Evolutionary conservation across 345 rosid species (phyloP).

Genomic region (Crucihimalaya himalaica): DNA sequence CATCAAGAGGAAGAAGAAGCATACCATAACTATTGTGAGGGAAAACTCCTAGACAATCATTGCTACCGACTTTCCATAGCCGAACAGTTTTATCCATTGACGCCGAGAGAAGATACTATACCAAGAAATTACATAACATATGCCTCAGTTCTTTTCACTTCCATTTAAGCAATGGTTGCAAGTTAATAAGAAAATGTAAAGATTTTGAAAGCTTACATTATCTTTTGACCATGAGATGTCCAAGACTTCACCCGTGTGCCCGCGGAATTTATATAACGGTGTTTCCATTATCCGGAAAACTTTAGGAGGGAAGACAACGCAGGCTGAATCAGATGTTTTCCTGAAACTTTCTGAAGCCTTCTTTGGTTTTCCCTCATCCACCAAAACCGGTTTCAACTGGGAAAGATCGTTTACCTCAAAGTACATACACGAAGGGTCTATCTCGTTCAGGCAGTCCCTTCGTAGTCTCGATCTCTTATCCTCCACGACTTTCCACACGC

Average conservation of each 20-base stretch:
- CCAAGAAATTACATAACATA: constrained; percentile 30
- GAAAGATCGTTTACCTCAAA: constrained; percentile 67
- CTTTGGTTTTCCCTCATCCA: constrained; percentile 53
- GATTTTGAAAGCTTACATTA: constrained; percentile 54
- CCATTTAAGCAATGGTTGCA: constrained; percentile 9
- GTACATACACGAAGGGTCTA: constrained; percentile 71
- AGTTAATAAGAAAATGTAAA: background rate
- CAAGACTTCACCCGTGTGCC: constrained; percentile 69
- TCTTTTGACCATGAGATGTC: constrained; percentile 80
- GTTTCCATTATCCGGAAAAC: constrained; percentile 72
- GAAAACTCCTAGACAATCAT: constrained; percentile 63
- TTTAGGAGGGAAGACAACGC: constrained; percentile 70
- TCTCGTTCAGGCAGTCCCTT: constrained; percentile 53
- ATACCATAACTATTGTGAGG: constrained; percentile 77
- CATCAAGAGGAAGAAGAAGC: constrained; percentile 26
- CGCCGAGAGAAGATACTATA: constrained; percentile 73
- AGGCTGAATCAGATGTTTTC: constrained; percentile 75
- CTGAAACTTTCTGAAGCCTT: constrained; percentile 52
- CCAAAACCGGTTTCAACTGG: constrained; percentile 61
- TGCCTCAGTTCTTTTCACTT: constrained; percentile 11
- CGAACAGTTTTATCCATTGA: constrained; percentile 83
- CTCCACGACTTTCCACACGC: constrained; percentile 74
- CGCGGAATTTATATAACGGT: constrained; percentile 66
- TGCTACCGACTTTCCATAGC: constrained; percentile 67
- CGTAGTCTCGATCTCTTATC: constrained; percentile 54